Conservation (phyloP, 208 protist genomes). For the Leishmania amazonensis region DNA sequence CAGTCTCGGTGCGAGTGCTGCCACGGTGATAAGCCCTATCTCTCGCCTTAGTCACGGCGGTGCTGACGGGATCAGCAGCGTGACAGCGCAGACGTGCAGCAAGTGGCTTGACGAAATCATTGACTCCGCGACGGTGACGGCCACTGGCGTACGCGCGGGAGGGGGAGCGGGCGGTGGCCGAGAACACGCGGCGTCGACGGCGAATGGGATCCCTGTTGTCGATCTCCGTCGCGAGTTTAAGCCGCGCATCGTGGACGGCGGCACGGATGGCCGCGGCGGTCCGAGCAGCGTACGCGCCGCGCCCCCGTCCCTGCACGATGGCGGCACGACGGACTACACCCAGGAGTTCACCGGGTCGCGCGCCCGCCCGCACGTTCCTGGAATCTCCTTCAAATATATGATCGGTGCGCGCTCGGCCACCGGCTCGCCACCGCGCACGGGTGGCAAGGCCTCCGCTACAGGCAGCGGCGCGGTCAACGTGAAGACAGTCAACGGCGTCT, state of each 20-base stretch:
- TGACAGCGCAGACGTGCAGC: conserved; percentile 25
- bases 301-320: conserved; percentile 5
- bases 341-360: conserved; percentile 35
- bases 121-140: conserved; percentile 25
- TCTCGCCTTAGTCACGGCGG: conserved; percentile 15
- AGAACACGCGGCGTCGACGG: conserved; percentile 11
- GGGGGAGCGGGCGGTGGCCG: conserved; percentile 4
- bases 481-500: conserved; percentile 23
- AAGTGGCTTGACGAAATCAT: conserved; percentile 37
- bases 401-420: conserved; percentile 37
- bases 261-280: not conserved
- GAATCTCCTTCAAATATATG: conserved; percentile 42
- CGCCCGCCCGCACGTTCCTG: conserved; percentile 40
- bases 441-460: conserved; percentile 1
- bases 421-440: conserved; percentile 8
- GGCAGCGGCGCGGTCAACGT: not conserved
- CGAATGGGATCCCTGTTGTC: conserved; percentile 42
- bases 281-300: conserved; percentile 1
- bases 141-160: conserved; percentile 15
- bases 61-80: conserved; percentile 11
- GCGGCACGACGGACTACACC: conserved; percentile 12
- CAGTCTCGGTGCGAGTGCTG: not conserved
- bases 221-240: conserved; percentile 65
- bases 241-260: conserved; percentile 19
- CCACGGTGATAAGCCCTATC: conserved; percentile 8